phyloP scores from a whole-genome alignment of 1,284 basidiomycete species.

The Hortiboletus rubellus region DNA sequence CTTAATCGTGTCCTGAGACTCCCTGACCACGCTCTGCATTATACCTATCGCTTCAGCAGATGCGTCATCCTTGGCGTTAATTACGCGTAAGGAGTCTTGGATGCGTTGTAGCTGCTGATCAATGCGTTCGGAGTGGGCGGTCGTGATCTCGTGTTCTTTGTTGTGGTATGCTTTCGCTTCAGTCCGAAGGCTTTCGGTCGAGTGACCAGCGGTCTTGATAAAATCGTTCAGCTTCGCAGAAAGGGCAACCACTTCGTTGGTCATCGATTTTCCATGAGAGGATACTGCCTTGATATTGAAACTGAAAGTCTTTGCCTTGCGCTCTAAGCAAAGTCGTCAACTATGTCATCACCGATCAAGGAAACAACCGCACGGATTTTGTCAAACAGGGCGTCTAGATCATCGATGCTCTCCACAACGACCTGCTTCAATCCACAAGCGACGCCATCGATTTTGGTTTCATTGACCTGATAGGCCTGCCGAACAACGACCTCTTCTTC shows the following conservation, averaged over 20 bases:
- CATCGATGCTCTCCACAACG: constrained; percentile 66
- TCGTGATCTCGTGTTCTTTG: constrained; percentile 57
- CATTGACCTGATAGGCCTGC: constrained; percentile 76
- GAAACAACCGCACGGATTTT: constrained; percentile 70
- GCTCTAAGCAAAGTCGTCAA: constrained; percentile 49
- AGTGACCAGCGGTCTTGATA: constrained; percentile 54
- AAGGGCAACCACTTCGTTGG: constrained; percentile 52
- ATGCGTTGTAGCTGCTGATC: constrained; percentile 61
- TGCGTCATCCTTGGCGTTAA: constrained; percentile 55
- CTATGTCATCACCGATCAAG: neutral
- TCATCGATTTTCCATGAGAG: constrained; percentile 60
- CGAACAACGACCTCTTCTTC: constrained; percentile 79
- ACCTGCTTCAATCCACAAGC: constrained; percentile 69
- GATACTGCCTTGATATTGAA: constrained; percentile 68
- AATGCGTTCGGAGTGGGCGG: constrained; percentile 55
- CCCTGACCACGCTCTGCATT: constrained; percentile 50
- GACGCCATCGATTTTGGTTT: constrained; percentile 68
- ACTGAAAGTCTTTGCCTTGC: constrained; percentile 67
- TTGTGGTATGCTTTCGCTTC: constrained; percentile 59
- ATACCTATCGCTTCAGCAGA: constrained; percentile 54
- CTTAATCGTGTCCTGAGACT: constrained; percentile 55
- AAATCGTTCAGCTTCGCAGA: constrained; percentile 64
- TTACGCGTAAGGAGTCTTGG: constrained; percentile 55
- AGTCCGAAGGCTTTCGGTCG: constrained; percentile 50
- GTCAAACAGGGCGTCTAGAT: constrained; percentile 75